phyloP scores from a whole-genome alignment of 106 monocot species.

The Ottelia alismoides region DNA sequence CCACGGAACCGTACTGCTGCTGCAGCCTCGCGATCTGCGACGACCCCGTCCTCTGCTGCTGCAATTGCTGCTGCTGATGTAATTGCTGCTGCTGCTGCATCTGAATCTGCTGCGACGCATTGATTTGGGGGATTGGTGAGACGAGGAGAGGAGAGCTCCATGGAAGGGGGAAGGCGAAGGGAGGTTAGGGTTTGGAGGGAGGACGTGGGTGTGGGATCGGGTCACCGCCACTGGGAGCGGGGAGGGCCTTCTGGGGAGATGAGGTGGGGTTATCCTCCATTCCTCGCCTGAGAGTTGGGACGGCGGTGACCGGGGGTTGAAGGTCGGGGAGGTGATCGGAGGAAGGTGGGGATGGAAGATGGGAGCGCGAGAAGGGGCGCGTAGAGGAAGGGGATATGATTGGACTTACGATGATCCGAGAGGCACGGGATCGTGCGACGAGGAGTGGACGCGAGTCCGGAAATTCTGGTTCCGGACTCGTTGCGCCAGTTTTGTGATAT shows the following conservation, averaged over 20 bases:
- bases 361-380: too few species aligned
- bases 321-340: too few species aligned
- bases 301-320: too few species aligned
- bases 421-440: too few species aligned
- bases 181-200: constrained; percentile 24
- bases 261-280: constrained; percentile 32
- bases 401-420: too few species aligned
- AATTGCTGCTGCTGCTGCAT: constrained; percentile 12
- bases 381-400: too few species aligned
- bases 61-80: constrained; percentile 23
- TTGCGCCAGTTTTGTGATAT: too few species aligned
- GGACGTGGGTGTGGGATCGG: constrained; percentile 8
- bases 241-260: constrained; percentile 27
- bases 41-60: constrained; percentile 29
- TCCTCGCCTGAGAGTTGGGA: too few species aligned
- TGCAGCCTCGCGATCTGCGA: constrained; percentile 25
- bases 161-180: constrained; percentile 28
- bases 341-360: too few species aligned
- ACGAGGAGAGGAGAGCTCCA: constrained; percentile 42
- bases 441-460: too few species aligned
- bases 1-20: constrained; percentile 46
- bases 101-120: constrained; percentile 9
- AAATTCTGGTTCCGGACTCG: too few species aligned
- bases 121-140: constrained; percentile 5
- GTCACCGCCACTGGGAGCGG: constrained; percentile 8